Conservation (phyloP, 805 yeast species). For the Hanseniaspora nectarophila region DNA sequence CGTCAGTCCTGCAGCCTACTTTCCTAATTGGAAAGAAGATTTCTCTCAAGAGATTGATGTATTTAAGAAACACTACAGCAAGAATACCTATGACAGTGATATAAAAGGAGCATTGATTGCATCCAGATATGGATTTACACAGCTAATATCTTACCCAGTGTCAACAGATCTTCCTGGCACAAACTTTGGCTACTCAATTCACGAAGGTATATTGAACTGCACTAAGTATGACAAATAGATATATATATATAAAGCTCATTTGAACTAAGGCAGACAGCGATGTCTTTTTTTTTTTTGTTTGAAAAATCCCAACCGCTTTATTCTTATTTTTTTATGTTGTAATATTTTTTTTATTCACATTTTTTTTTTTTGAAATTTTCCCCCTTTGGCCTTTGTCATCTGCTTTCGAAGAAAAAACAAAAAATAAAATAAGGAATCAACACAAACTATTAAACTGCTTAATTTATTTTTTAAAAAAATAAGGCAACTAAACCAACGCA, state of each 20-base stretch:
- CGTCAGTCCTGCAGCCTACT: constrained; percentile 6
- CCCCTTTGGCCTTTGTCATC: no score
- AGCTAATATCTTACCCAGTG: constrained; percentile 3
- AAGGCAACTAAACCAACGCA: no score
- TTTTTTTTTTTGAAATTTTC: no score
- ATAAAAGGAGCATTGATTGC: constrained; percentile 13
- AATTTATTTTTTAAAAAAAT: no score
- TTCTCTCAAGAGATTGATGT: constrained; percentile 2
- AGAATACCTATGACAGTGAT: constrained; percentile 13
- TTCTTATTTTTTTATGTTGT: no score
- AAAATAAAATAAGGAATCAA: no score
- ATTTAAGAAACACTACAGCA: neutral
- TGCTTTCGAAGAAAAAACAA: no score
- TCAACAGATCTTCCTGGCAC: neutral
- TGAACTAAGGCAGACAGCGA: neutral
- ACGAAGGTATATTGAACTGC: constrained; percentile 6
- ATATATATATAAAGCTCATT: neutral
- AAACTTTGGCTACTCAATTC: neutral
- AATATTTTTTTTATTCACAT: no score
- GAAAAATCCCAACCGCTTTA: no score
- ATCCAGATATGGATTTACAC: constrained; percentile 9
- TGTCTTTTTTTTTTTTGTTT: neutral
- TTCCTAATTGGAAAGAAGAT: constrained; percentile 13
- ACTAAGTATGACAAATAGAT: neutral
- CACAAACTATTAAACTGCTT: no score